Evolutionary conservation across 352 stramenopile genomes (phyloP).

Genomic region (Phytophthora quininea): DNA sequence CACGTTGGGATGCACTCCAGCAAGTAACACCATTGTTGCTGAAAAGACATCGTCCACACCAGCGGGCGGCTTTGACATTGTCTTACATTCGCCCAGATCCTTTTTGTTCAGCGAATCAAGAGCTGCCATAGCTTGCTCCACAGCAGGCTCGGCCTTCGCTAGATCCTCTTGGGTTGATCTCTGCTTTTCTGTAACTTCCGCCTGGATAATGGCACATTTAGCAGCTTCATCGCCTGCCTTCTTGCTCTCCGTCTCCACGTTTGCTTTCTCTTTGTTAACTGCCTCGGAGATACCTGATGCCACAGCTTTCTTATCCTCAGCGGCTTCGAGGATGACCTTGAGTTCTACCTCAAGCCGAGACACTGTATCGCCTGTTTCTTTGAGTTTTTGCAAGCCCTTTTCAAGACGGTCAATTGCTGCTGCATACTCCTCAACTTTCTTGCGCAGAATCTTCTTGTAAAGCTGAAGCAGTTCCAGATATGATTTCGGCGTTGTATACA

Average conservation of each 20-base stretch:
- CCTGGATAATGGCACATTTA: conserved; percentile 94
- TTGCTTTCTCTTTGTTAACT: conserved; percentile 95
- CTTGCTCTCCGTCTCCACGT: conserved; percentile 95
- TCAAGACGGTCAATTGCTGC: conserved; percentile 91
- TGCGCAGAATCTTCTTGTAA: conserved; percentile 94
- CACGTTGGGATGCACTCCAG: conserved; percentile 94
- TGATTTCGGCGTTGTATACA: conserved; percentile 97
- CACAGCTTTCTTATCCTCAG: conserved; percentile 95
- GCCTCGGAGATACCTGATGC: conserved; percentile 94
- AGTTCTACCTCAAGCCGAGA: conserved; percentile 93
- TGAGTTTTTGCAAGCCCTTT: conserved; percentile 93
- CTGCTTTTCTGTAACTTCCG: conserved; percentile 94
- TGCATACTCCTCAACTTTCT: conserved; percentile 91
- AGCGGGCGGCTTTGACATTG: conserved; percentile 94
- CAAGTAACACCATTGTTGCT: conserved; percentile 93
- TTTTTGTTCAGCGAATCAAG: conserved; percentile 96
- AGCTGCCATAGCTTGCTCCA: conserved; percentile 95
- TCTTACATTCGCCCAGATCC: conserved; percentile 96
- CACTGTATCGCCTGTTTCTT: conserved; percentile 93
- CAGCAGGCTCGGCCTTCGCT: conserved; percentile 94
- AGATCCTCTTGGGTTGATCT: conserved; percentile 89
- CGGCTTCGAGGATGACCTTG: conserved; percentile 95
- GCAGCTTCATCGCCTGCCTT: conserved; percentile 92
- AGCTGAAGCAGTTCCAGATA: conserved; percentile 95
- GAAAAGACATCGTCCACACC: conserved; percentile 96